phyloP scores from a whole-genome alignment of 2,329 filamentous ascomycete genomes.

The Aciculosporium take region DNA sequence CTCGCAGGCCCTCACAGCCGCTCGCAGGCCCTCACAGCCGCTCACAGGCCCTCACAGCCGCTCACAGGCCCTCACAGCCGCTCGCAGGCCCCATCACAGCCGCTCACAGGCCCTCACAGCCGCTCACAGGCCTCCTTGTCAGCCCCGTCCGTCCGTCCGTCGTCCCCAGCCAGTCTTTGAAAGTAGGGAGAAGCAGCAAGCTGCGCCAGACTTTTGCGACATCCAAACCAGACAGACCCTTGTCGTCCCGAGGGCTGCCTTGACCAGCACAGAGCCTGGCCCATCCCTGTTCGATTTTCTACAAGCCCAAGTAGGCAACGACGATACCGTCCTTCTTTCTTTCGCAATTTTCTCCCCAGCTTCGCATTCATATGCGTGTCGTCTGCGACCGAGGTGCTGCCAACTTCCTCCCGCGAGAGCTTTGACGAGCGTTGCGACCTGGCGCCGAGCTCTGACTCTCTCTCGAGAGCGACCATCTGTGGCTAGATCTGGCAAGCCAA shows the following conservation, averaged over 20 bases:
- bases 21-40: background rate
- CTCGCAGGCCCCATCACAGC: background rate
- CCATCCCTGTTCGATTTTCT: slow-evolving; percentile 6
- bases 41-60: background rate
- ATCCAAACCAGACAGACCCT: background rate
- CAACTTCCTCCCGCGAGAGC: background rate
- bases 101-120: background rate
- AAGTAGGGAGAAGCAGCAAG: background rate
- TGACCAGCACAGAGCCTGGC: slow-evolving; percentile 2
- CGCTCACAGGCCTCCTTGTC: background rate
- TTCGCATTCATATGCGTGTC: background rate
- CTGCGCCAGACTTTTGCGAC: background rate
- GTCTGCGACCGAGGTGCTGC: slow-evolving; percentile 2
- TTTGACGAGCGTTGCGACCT: background rate
- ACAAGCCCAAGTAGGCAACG: slow-evolving; percentile 1
- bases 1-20: no score
- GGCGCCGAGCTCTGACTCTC: background rate
- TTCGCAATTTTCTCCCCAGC: slow-evolving; percentile 2
- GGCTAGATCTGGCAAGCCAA: background rate
- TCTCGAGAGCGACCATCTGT: background rate
- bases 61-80: background rate
- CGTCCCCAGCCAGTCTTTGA: background rate
- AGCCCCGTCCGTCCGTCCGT: background rate
- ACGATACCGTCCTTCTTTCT: slow-evolving; percentile 4
- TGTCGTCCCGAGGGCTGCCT: slow-evolving; percentile 1